A percentile compares a stretch with the other conserved stretches of the same genome.
Evolutionary conservation across 257 asterid species (phyloP).

Genomic region (Jasminum sambac): DNA sequence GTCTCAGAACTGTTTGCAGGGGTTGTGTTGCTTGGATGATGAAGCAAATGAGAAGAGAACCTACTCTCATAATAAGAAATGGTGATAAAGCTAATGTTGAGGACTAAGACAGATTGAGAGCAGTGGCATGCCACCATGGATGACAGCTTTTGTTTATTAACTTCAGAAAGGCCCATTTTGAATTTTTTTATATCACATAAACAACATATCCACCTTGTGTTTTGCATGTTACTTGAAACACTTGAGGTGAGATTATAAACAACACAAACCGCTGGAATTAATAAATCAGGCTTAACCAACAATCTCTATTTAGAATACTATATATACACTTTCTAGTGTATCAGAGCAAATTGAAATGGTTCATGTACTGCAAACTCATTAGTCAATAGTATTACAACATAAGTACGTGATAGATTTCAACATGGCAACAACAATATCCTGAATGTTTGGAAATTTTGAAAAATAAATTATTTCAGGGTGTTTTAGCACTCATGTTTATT

Average conservation of each 20-base stretch:
- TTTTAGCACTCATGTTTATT: background rate
- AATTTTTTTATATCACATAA: background rate
- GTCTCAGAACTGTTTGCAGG: background rate
- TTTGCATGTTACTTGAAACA: background rate
- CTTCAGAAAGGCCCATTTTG: background rate
- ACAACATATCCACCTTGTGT: background rate
- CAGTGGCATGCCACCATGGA: background rate
- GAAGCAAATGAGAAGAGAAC: background rate
- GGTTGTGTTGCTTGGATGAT: background rate
- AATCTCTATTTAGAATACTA: background rate
- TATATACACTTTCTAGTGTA: background rate
- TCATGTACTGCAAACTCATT: background rate
- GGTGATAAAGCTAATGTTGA: background rate
- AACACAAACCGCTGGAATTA: background rate
- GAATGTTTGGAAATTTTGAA: background rate
- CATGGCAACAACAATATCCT: background rate
- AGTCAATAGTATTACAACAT: background rate
- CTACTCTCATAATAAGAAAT: slow-evolving; percentile 2
- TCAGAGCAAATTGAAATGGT: background rate
- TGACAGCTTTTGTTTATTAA: background rate
- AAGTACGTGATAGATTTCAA: background rate
- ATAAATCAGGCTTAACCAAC: background rate
- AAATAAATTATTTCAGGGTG: background rate
- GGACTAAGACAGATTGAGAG: background rate
- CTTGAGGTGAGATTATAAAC: background rate